These are phyloP conservation scores for Candida vartiovaarae DNA, from an alignment of 805 yeast genomes.

Conservation along the genomic window DNA sequence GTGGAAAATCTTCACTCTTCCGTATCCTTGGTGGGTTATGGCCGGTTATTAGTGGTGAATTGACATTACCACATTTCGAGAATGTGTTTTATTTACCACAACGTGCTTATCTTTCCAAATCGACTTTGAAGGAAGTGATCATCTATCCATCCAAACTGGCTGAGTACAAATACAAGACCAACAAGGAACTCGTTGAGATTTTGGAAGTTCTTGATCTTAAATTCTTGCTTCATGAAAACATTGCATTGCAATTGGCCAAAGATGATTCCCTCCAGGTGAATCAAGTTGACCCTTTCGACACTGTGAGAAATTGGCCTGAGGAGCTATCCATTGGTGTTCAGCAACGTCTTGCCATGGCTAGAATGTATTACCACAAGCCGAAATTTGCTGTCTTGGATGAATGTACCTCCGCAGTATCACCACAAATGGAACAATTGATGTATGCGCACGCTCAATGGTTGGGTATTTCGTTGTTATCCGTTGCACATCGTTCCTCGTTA, in stretches of 20 bases:
- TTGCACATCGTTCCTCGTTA: slow-evolving; percentile 84
- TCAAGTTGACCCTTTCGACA: slow-evolving; percentile 47
- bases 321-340: slow-evolving; percentile 87
- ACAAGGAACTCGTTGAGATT: slow-evolving; percentile 45
- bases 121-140: slow-evolving; percentile 75
- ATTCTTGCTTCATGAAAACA: slow-evolving; percentile 43
- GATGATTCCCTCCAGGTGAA: slow-evolving; percentile 24
- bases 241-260: slow-evolving; percentile 29
- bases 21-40: slow-evolving; percentile 89
- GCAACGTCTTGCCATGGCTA: slow-evolving; percentile 88
- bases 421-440: slow-evolving; percentile 86
- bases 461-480: slow-evolving; percentile 79
- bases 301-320: slow-evolving; percentile 78
- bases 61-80: slow-evolving; percentile 57
- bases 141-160: slow-evolving; percentile 68
- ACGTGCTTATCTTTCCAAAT: slow-evolving; percentile 67
- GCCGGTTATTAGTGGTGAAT: slow-evolving; percentile 60
- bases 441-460: slow-evolving; percentile 72
- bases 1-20: slow-evolving; percentile 90
- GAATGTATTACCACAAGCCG: slow-evolving; percentile 86
- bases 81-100: slow-evolving; percentile 88
- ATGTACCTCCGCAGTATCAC: slow-evolving; percentile 91
- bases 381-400: slow-evolving; percentile 93
- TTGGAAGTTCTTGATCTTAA: slow-evolving; percentile 52
- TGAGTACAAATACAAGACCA: slow-evolving; percentile 39